Evolutionary conservation across 2,329 filamentous ascomycete genomes (phyloP).

Genomic region (Aspergillus quadrilineatus): DNA sequence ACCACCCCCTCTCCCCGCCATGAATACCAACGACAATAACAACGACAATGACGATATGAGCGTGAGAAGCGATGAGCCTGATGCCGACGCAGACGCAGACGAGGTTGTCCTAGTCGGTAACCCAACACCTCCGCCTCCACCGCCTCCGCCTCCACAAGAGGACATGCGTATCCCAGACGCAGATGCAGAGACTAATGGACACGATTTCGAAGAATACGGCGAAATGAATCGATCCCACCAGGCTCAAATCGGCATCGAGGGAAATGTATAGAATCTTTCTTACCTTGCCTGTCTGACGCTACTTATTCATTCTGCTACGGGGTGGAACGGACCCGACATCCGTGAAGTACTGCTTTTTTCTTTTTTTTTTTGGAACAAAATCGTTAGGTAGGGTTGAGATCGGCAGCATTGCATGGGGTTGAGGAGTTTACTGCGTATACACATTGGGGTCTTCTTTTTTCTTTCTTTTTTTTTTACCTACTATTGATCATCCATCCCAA

Average conservation of each 20-base stretch:
- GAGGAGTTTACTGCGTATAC: constrained; percentile 3
- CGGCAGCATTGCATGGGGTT: constrained; percentile 16
- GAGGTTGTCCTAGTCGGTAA: constrained; percentile 21
- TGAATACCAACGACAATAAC: constrained; percentile 11
- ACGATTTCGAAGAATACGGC: constrained; percentile 9
- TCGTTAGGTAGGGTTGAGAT: background rate
- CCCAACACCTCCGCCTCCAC: constrained; percentile 29
- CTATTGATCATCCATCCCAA: background rate
- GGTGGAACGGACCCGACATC: background rate
- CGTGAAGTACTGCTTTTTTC: background rate
- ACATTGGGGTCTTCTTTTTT: constrained; percentile 8
- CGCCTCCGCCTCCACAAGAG: constrained; percentile 31
- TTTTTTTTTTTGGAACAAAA: background rate
- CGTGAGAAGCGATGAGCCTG: constrained; percentile 16
- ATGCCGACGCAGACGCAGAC: constrained; percentile 9
- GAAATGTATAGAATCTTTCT: constrained; percentile 21
- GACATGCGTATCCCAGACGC: constrained; percentile 1
- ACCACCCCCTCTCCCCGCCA: constrained; percentile 28
- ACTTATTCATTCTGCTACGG: background rate
- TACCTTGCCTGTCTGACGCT: background rate
- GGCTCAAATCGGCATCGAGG: constrained; percentile 28
- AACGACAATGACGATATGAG: constrained; percentile 21
- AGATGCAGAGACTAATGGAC: constrained; percentile 8
- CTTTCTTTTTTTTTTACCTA: background rate
- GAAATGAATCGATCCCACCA: constrained; percentile 19